phyloP scores from a whole-genome alignment of 495 filamentous ascomycete genomes.

The Acidiella bohemica region DNA sequence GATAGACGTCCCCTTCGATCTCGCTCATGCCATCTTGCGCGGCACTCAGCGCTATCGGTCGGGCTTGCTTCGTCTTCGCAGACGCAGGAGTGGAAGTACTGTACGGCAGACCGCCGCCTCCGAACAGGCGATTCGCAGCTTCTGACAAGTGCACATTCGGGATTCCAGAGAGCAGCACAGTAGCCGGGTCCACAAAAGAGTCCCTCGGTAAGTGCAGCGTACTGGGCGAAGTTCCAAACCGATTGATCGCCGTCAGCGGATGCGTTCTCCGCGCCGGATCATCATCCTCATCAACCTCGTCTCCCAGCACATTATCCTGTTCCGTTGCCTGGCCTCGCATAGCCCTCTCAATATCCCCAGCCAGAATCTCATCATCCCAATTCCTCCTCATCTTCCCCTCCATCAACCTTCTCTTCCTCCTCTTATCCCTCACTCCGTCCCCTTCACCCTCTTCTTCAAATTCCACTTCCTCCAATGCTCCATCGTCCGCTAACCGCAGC shows the following conservation, averaged over 20 bases:
- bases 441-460: constrained; percentile 27
- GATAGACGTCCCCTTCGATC: constrained; percentile 75
- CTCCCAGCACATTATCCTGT: constrained; percentile 8
- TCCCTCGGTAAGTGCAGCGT: constrained; percentile 58
- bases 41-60: constrained; percentile 54
- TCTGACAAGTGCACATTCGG: constrained; percentile 60
- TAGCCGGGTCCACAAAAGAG: constrained; percentile 53
- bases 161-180: constrained; percentile 47
- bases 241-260: constrained; percentile 40
- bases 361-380: constrained; percentile 22
- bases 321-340: constrained; percentile 6
- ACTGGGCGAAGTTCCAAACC: constrained; percentile 51
- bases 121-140: constrained; percentile 55
- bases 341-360: constrained; percentile 22
- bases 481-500: constrained; percentile 31
- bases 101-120: constrained; percentile 58
- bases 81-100: constrained; percentile 46
- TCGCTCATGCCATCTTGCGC: constrained; percentile 59
- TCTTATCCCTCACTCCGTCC: constrained; percentile 14
- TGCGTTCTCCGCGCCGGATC: constrained; percentile 40
- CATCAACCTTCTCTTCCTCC: constrained; percentile 6
- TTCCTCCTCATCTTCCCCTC: constrained; percentile 33
- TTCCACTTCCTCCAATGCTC: constrained; percentile 21
- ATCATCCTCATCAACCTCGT: constrained; percentile 25
- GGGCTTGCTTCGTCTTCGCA: constrained; percentile 44